These are phyloP conservation scores for Luffa acutangula DNA, from an alignment of 306 rosid genomes.

Conservation along the genomic window DNA sequence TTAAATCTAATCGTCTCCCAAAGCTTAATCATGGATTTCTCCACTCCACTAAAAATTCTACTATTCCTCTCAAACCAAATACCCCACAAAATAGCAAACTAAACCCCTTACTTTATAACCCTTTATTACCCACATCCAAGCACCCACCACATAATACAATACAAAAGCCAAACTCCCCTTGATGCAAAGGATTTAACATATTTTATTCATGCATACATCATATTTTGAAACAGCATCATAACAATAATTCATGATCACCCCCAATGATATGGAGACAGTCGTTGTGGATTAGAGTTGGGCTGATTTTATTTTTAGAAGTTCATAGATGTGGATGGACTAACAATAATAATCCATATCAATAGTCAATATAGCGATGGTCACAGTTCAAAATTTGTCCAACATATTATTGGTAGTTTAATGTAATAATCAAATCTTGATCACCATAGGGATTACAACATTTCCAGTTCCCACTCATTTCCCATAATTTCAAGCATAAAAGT, in stretches of 20 bases:
- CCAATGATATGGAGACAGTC: neutral
- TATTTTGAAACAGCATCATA: neutral
- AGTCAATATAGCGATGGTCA: neutral
- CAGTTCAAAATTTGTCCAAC: neutral
- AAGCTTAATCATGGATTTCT: no score
- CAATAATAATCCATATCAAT: neutral
- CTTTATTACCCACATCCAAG: neutral
- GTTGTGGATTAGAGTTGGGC: neutral
- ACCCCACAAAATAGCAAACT: no score
- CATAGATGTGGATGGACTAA: neutral
- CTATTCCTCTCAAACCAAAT: no score
- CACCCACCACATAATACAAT: neutral
- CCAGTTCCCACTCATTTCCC: neutral
- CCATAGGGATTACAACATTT: neutral
- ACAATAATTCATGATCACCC: neutral
- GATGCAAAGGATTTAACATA: neutral
- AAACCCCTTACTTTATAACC: neutral
- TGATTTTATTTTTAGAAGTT: neutral
- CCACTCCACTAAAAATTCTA: no score
- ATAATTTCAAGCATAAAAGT: neutral
- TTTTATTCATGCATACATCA: neutral
- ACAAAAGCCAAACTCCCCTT: neutral
- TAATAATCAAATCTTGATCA: neutral
- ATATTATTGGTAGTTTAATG: neutral
- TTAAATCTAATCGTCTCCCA: no score